These are phyloP conservation scores for Pichia kluyveri DNA, from an alignment of 805 yeast genomes.

Conservation along the genomic window DNA sequence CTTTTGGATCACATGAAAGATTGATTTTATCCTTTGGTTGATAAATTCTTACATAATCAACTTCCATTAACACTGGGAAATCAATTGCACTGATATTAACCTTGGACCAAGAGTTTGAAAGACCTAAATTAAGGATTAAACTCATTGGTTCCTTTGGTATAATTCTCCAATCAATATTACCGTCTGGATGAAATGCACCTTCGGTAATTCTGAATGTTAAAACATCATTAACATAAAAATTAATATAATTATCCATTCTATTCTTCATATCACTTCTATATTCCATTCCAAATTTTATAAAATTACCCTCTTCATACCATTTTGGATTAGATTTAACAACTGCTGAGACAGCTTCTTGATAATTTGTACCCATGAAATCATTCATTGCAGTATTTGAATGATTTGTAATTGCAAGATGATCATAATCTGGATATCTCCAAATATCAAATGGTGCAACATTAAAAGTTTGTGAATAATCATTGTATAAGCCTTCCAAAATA, in stretches of 20 bases:
- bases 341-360: slow-evolving; percentile 32
- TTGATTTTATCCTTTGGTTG: slow-evolving; percentile 26
- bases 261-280: slow-evolving; percentile 21
- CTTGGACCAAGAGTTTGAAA: slow-evolving; percentile 46
- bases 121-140: slow-evolving; percentile 67
- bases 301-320: slow-evolving; percentile 27
- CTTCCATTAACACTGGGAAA: slow-evolving; percentile 30
- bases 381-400: slow-evolving; percentile 28
- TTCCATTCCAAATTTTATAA: slow-evolving; percentile 30
- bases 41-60: slow-evolving; percentile 34
- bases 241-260: slow-evolving; percentile 24
- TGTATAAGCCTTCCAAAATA: slow-evolving; percentile 53
- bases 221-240: slow-evolving; percentile 27
- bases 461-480: slow-evolving; percentile 27
- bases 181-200: slow-evolving; percentile 31
- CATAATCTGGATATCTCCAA: slow-evolving; percentile 35
- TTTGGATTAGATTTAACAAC: slow-evolving; percentile 28
- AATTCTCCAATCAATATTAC: slow-evolving; percentile 59
- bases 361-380: slow-evolving; percentile 30
- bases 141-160: slow-evolving; percentile 85
- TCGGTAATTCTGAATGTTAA: slow-evolving; percentile 25
- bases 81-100: slow-evolving; percentile 28
- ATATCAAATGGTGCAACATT: slow-evolving; percentile 38
- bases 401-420: slow-evolving; percentile 25
- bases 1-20: slow-evolving; percentile 31